Base-by-base conservation (phyloP, 257 asterid genomes). In the Orobanche coerulescens region DNA sequence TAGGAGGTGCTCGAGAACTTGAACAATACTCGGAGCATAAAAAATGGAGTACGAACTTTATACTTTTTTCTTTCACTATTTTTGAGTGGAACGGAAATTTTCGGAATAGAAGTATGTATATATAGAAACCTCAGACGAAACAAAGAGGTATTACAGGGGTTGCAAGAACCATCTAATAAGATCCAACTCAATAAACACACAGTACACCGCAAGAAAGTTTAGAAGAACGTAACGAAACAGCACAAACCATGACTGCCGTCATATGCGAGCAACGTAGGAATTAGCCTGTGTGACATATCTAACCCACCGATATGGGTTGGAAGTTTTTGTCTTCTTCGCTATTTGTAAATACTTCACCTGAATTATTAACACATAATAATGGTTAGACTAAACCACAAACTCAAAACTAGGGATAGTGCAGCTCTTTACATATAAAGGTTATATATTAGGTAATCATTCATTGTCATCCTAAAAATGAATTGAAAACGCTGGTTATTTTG, bases 301-400 rank as follows among this genome's bases (percentile, higher is more conserved):
- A 78, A 93, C 98, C 97, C 98, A 93, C 43, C 98, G 85, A 65
- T 86, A 89, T 0, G 97, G 97, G 64, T 93, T 93, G 65, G 84
- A 78, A 7, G 80, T 74, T 76, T 93, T 86, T 74, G 82, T 69
- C 74, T 75, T 86, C 87, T 89, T 93, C 12, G 94, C 91, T 44
- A 93, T 93, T 71, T 93, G 98, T 64, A 93, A 75, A 74, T 93
- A 93, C 70, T 93, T 89, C 71, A 93, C 98, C 97, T 93, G 86
- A 43, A 16, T 6, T 22, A 43, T 10, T n/a, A 39, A 39, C 49
- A 43, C 19, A 34, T 34, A 34, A 14, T 30, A 43, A 7, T 69
- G 54, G 59, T 59, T 20, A 50, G 44, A 61, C 68, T 14, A 66
- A 39, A 34, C 16, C 31, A 39, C 5, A 43, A 46, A 33, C 16